Conservation (phyloP, 352 stramenopile species). For the Globisporangium paddicum region DNA sequence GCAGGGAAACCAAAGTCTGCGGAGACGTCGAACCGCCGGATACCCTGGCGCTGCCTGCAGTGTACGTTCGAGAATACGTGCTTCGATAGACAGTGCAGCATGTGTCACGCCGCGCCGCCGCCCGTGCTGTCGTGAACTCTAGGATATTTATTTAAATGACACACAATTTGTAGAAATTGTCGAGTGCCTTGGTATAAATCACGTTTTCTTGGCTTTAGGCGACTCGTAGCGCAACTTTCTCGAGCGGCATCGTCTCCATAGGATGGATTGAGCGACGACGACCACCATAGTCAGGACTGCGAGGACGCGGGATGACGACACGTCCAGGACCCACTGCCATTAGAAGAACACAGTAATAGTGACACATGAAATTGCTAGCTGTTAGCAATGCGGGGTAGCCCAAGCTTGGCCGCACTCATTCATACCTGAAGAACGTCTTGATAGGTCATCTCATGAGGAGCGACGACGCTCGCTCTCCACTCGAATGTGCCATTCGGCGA, state of each 20-base stretch:
- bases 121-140: constrained; percentile 16
- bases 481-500: constrained; percentile 23
- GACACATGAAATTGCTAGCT: not conserved
- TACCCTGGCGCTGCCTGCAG: constrained; percentile 46
- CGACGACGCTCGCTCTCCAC: constrained; percentile 28
- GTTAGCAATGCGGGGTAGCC: not conserved
- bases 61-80: constrained; percentile 78
- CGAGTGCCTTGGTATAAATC: no score
- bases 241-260: not conserved
- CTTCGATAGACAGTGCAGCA: constrained; percentile 64
- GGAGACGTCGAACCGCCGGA: constrained; percentile 11
- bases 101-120: constrained; percentile 37
- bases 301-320: constrained; percentile 8
- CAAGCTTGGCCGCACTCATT: not conserved
- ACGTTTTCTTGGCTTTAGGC: constrained; percentile 4
- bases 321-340: constrained; percentile 21
- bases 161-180: constrained; percentile 9
- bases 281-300: constrained; percentile 10
- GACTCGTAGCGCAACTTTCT: not conserved
- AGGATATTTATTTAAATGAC: constrained; percentile 12
- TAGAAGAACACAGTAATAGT: not conserved
- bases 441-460: constrained; percentile 18
- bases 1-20: not conserved
- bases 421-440: constrained; percentile 26
- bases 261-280: constrained; percentile 10